Conservation (phyloP, 2,329 filamentous ascomycete genomes). For the Zymoseptoria passerinii region DNA sequence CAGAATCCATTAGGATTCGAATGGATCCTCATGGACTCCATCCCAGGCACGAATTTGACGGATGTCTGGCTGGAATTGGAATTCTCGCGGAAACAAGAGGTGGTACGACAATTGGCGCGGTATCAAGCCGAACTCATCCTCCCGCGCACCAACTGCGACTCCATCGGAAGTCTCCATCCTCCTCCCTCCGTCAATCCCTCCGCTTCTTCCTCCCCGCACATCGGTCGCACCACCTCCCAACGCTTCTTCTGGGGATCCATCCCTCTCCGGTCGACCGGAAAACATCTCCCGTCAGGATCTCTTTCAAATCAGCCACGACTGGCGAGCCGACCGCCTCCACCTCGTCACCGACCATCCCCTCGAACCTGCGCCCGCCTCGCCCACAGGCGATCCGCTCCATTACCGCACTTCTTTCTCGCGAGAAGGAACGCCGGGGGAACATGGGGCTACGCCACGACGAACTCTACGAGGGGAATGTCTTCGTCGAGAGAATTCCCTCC, state of each 20-base stretch:
- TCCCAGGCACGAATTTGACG: neutral
- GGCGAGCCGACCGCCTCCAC: neutral
- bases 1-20: slow-evolving; percentile 3
- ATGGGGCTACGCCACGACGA: slow-evolving; percentile 3
- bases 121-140: neutral
- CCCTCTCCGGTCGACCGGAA: neutral
- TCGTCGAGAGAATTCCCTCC: neutral
- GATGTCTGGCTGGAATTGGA: slow-evolving; percentile 1
- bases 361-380: neutral
- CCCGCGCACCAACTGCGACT: neutral
- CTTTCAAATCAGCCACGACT: neutral
- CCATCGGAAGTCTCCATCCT: neutral
- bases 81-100: neutral
- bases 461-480: slow-evolving; percentile 1
- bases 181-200: neutral
- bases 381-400: neutral
- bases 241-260: neutral
- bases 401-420: neutral
- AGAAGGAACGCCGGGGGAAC: neutral
- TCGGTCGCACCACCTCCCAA: neutral
- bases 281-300: neutral
- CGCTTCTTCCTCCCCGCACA: neutral
- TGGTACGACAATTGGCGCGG: slow-evolving; percentile 1
- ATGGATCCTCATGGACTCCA: slow-evolving; percentile 8
- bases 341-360: neutral